A percentile compares a stretch with the other conserved stretches of the same genome.
Conservation (phyloP, 805 yeast species). For the Kuraishia ogatae region DNA sequence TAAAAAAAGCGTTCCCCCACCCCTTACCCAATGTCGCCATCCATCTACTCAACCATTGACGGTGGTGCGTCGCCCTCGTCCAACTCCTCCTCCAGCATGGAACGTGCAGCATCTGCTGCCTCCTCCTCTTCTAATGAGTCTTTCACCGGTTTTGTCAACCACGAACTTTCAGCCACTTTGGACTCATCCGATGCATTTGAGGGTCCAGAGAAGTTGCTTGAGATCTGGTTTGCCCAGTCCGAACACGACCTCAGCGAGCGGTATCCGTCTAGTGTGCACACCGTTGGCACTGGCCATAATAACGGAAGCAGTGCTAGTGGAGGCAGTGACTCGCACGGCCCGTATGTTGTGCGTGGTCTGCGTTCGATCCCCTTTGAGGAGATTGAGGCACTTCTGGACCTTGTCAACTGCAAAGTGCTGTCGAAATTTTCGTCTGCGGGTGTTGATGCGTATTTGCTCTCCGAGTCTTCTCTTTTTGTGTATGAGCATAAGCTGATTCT, state of each 20-base stretch:
- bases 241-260: slow-evolving; percentile 28
- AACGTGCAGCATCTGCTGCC: background rate
- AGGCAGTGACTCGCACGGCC: no score
- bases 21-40: background rate
- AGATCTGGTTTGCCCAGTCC: slow-evolving; percentile 74
- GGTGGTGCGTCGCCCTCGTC: slow-evolving; percentile 3
- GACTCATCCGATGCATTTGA: slow-evolving; percentile 93
- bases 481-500: slow-evolving; percentile 77
- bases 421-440: slow-evolving; percentile 61
- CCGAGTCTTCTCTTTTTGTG: slow-evolving; percentile 87
- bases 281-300: no score
- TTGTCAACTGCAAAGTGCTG: slow-evolving; percentile 82
- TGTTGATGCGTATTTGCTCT: slow-evolving; percentile 77
- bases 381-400: slow-evolving; percentile 69
- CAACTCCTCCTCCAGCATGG: slow-evolving; percentile 7
- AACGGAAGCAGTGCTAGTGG: no score
- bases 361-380: slow-evolving; percentile 54
- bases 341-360: no score
- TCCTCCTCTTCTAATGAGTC: background rate
- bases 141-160: slow-evolving; percentile 47
- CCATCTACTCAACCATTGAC: background rate
- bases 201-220: slow-evolving; percentile 93
- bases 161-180: slow-evolving; percentile 64
- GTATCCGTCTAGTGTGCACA: slow-evolving; percentile 29
- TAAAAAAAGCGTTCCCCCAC: slow-evolving; percentile 2